Conservation (phyloP, 1,284 basidiomycete species). For the Rhizopogon parksii region DNA sequence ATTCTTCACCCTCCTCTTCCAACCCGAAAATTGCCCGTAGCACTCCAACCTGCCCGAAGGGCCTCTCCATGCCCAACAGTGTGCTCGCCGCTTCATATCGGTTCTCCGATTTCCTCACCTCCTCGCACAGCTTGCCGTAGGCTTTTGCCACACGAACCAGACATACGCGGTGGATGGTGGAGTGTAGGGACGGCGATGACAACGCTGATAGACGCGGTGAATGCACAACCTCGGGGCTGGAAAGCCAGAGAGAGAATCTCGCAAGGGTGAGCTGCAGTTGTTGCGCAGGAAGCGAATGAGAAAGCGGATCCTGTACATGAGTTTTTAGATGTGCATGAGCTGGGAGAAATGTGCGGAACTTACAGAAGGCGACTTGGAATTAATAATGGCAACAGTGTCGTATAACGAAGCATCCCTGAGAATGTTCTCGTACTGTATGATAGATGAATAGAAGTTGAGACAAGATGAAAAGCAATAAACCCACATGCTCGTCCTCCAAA, state of each 20-base stretch:
- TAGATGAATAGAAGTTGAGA: background rate
- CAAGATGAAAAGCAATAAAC: constrained; percentile 24
- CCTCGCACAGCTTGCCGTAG: constrained; percentile 67
- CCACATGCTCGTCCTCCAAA: constrained; percentile 78
- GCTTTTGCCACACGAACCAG: constrained; percentile 60
- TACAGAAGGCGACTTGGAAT: constrained; percentile 49
- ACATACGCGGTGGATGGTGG: constrained; percentile 68
- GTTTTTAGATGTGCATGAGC: background rate
- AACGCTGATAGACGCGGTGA: constrained; percentile 71
- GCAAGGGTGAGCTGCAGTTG: constrained; percentile 51
- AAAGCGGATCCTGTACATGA: constrained; percentile 57
- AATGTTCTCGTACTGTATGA: constrained; percentile 59
- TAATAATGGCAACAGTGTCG: constrained; percentile 55
- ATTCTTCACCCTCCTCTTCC: constrained; percentile 32
- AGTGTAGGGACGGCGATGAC: constrained; percentile 58
- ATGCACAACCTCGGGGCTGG: constrained; percentile 66
- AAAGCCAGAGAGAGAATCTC: constrained; percentile 64
- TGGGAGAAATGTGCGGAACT: constrained; percentile 20
- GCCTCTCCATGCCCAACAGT: constrained; percentile 75
- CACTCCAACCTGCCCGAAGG: constrained; percentile 69
- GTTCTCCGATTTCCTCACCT: constrained; percentile 68
- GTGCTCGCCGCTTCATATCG: constrained; percentile 85
- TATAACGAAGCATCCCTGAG: constrained; percentile 70
- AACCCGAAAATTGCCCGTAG: constrained; percentile 73
- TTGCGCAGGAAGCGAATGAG: constrained; percentile 47